A percentile compares a stretch with the other conserved stretches of the same genome.
Evolutionary conservation across 2,329 filamentous ascomycete genomes (phyloP).

Genomic region (Cordyceps farinosa): DNA sequence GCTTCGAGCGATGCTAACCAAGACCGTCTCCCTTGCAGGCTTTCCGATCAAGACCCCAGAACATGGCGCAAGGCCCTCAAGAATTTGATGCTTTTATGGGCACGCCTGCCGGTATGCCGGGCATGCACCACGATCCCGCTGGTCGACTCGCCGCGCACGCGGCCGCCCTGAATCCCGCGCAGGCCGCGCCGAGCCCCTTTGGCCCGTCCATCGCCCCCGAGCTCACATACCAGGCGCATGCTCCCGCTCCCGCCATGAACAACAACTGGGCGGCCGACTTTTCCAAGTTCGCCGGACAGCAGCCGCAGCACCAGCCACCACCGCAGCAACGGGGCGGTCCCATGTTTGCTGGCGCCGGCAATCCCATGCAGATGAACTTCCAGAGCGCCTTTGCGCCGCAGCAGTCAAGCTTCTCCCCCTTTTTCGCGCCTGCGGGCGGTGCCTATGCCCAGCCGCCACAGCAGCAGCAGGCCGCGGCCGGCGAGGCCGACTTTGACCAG

Average conservation of each 20-base stretch:
- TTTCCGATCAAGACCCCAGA: constrained; percentile 32
- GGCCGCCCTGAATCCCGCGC: constrained; percentile 29
- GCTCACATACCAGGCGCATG: constrained; percentile 22
- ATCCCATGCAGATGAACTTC: constrained; percentile 28
- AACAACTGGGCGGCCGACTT: constrained; percentile 39
- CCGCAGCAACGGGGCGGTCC: constrained; percentile 25
- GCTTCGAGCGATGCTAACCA: neutral
- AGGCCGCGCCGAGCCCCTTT: constrained; percentile 19
- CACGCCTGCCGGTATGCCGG: constrained; percentile 27
- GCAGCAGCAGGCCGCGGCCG: constrained; percentile 20
- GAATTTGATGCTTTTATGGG: constrained; percentile 37
- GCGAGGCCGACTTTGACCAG: constrained; percentile 36
- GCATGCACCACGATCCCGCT: constrained; percentile 32
- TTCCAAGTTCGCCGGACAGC: constrained; percentile 29
- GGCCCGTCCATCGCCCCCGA: constrained; percentile 23
- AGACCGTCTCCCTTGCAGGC: constrained; percentile 28
- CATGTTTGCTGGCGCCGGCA: constrained; percentile 24
- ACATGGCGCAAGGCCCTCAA: constrained; percentile 26
- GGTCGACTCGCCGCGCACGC: constrained; percentile 34
- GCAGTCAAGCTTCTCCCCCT: constrained; percentile 28
- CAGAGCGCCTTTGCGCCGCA: constrained; percentile 30
- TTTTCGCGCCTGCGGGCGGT: constrained; percentile 28
- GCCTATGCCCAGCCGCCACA: constrained; percentile 26
- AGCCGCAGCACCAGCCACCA: constrained; percentile 15
- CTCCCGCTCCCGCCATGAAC: constrained; percentile 24